Base-by-base conservation (phyloP, 768 basidiomycete species). In the Scleroderma citrinum region DNA sequence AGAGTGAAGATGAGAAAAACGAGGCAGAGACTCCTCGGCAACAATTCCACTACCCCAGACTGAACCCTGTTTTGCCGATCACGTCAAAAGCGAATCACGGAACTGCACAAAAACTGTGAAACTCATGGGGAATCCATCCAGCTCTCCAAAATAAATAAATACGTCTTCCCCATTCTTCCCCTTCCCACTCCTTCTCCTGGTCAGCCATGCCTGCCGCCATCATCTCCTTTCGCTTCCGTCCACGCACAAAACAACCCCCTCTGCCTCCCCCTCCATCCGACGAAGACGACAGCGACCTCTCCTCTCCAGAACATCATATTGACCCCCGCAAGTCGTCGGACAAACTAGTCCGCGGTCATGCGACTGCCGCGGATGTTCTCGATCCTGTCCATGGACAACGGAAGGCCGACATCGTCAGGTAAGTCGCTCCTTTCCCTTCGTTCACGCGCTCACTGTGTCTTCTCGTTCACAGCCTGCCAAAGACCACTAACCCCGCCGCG, bases 281-380 rank as follows among this genome's bases (percentile, higher is more conserved):
- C n/a, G 59, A 66, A 43, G 47, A 58, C 1, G 63, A 63, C 54
- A 66, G 46, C 12, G 66, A 66, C 17, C 49, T 44, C 10, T 57
- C 53, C 12, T 57, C 63, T 0, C 60, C 56, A 0, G 54, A 63
- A 20, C 45, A 32, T 2, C 59, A 4, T 29, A 8, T 29, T 29
- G 26, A 12, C 32, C 12, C 41, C 3, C 39, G 46, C 39, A 8
- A 20, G 7, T 65, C 29, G 26, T 29, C 26, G 5, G 26, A 29
- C 26, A 29, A 29, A 2, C 23, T 31, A 2, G 31, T 1, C 34
- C 50, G 1, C 11, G 26, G 12, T 3, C 48, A 29, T 29, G 26
- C 26, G 26, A 29, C 26, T 8, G 8, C 26, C 26, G 26, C 26
- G 26, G 26, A 29, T 8, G 26, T 8, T 4, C 26, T 29, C n/a